These are phyloP conservation scores for Raddia distichophylla DNA, from an alignment of 176 grass and related monocot species.

Conservation along the genomic window DNA sequence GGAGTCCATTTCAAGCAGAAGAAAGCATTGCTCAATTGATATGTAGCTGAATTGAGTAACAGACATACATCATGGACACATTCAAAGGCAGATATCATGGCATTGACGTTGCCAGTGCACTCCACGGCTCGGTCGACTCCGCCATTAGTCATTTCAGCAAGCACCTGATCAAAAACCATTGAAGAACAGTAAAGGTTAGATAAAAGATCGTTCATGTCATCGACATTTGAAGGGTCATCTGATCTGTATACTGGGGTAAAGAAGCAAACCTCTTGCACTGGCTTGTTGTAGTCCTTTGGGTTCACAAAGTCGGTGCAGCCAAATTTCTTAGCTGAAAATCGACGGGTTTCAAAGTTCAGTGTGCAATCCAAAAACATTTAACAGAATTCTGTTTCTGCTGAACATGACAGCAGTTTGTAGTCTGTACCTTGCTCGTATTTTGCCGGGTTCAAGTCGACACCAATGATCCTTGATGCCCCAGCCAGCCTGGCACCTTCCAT, in stretches of 20 bases:
- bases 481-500: conserved; percentile 81
- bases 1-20: neutral
- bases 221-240: neutral
- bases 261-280: conserved; percentile 68
- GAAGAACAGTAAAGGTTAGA: neutral
- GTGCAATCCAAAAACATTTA: neutral
- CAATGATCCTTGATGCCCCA: conserved; percentile 87
- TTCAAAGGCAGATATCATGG: conserved; percentile 85
- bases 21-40: neutral
- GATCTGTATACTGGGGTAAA: neutral
- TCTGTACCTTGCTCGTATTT: conserved; percentile 70
- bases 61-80: conserved; percentile 78
- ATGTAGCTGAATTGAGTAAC: neutral
- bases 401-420: neutral
- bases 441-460: conserved; percentile 75
- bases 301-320: conserved; percentile 92
- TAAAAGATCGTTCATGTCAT: neutral
- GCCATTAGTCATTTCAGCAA: conserved; percentile 85
- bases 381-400: neutral
- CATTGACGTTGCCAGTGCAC: conserved; percentile 79
- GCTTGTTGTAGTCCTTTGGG: conserved; percentile 67
- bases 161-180: conserved; percentile 49
- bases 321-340: conserved; percentile 73
- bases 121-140: conserved; percentile 73
- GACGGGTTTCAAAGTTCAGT: neutral